Evolutionary conservation across 148 eudicot species (phyloP), one percentile per base, ranked within the genome.

Genomic region (Diospyros kaki): DNA sequence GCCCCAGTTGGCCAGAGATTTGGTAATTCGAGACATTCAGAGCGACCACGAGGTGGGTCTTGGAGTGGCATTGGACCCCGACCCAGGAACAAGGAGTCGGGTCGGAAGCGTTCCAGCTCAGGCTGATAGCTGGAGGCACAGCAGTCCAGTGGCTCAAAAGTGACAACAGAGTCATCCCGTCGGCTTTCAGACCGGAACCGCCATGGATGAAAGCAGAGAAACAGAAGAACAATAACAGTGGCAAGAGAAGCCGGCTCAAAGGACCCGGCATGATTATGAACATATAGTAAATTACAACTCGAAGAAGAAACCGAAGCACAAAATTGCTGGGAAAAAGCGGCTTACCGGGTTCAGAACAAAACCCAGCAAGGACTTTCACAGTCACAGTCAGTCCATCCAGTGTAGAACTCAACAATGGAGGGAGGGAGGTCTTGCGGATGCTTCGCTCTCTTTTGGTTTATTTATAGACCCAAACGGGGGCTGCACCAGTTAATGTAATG

Each of bases 61-160:
- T 43, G 10, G 10, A 59, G 77, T 77, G 83, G 80, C 98, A 90
- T 48, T 63, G 5, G 15, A 90, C 88, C 54, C 98, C 98, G 66
- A 75, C 58, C 96, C 93, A 93, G 12, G 86, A 87, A 86, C 98
- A 93, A 41, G 93, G 90, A 56, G 84, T 85, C 50, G 82, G 66
- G 77, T 84, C 77, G 51, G 92, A 81, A 73, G 85, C 66, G 72
- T 82, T 81, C 91, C 93, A 89, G 82, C 76, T 90, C 17, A 66
- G 69, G 58, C 78, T 79, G 17, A 86, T 73, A 80, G 89, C 73
- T 68, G 82, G 72, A 39, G 96, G 91, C 51, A 84, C 77, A 69
- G 51, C 67, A 52, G 78, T 72, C 98, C 98, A 93, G 63, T 81
- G 87, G 17, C 69, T 68, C 72, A 75, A 66, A 3, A 93, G 86